phyloP scores from a whole-genome alignment of 1,284 basidiomycete species.

The Moesziomyces sp. region DNA sequence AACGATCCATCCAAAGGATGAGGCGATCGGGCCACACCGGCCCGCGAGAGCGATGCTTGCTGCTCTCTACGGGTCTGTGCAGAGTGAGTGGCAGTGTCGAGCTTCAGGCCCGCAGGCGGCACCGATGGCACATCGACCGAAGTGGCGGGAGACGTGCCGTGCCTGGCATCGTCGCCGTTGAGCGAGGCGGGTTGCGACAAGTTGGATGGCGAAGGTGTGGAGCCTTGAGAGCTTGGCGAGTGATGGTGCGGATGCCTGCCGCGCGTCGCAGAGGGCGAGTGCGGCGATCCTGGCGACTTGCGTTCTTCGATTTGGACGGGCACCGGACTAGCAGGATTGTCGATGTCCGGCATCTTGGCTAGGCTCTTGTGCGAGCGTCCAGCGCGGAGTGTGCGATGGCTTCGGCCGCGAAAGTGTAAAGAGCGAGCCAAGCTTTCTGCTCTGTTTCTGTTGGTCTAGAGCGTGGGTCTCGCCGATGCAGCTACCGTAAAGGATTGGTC shows the following conservation, averaged over 20 bases:
- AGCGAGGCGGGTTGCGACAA: slow-evolving; percentile 35
- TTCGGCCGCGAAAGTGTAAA: too few species aligned
- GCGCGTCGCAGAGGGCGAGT: neutral
- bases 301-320: slow-evolving; percentile 7
- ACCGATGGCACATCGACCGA: slow-evolving; percentile 26
- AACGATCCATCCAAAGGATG: slow-evolving; percentile 33
- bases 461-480: too few species aligned
- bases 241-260: slow-evolving; percentile 4
- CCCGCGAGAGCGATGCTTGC: slow-evolving; percentile 29
- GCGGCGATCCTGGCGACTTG: slow-evolving; percentile 4
- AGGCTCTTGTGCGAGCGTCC: too few species aligned
- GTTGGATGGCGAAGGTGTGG: slow-evolving; percentile 27
- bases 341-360: slow-evolving; percentile 16
- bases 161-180: slow-evolving; percentile 36
- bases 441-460: too few species aligned
- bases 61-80: slow-evolving; percentile 30
- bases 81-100: slow-evolving; percentile 17
- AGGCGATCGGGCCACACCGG: slow-evolving; percentile 35
- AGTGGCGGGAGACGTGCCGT: slow-evolving; percentile 37
- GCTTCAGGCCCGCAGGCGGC: slow-evolving; percentile 25
- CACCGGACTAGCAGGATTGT: slow-evolving; percentile 4
- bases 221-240: slow-evolving; percentile 19
- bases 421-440: too few species aligned
- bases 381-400: too few species aligned
- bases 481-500: too few species aligned